phyloP scores from a whole-genome alignment of 1,284 basidiomycete genomes.

The Apiotrichum siamense region DNA sequence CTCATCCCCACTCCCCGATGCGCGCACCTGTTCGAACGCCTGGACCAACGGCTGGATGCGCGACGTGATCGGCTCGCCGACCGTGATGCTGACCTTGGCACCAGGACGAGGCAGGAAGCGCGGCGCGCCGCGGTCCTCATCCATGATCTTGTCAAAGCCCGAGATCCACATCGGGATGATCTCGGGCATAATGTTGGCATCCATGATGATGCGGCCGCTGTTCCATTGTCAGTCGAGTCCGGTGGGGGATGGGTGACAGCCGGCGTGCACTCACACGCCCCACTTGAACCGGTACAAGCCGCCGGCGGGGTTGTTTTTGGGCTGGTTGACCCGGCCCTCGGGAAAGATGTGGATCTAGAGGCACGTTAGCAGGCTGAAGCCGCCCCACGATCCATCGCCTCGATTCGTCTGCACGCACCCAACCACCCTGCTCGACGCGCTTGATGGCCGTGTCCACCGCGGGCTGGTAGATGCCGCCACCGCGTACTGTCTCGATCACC shows the following conservation, averaged over 20 bases:
- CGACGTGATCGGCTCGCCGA: constrained; percentile 37
- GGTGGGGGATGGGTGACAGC: too few species aligned
- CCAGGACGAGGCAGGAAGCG: constrained; percentile 38
- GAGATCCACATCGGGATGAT: constrained; percentile 93
- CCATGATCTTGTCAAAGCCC: constrained; percentile 85
- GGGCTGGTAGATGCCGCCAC: constrained; percentile 80
- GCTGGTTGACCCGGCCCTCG: constrained; percentile 86
- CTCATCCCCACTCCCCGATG: constrained; percentile 16
- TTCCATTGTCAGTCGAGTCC: too few species aligned
- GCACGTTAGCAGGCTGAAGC: too few species aligned
- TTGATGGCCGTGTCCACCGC: constrained; percentile 76
- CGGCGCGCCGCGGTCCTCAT: constrained; percentile 59
- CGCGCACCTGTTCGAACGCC: constrained; percentile 24
- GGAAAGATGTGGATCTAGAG: constrained; percentile 82
- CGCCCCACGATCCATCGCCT: too few species aligned
- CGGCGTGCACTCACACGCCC: constrained; percentile 72
- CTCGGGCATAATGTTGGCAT: constrained; percentile 62
- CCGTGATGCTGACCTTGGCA: constrained; percentile 38
- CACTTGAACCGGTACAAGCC: constrained; percentile 83
- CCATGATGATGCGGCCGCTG: constrained; percentile 79
- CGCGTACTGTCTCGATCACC: constrained; percentile 87
- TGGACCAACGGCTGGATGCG: constrained; percentile 38
- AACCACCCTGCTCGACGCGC: constrained; percentile 71
- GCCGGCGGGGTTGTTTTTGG: constrained; percentile 53
- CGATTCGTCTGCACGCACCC: constrained; percentile 57